Evolutionary conservation across 2,329 filamentous ascomycete genomes (phyloP), one percentile per base, ranked within the genome.

Genomic region (Stagonosporopsis cucurbitacearum): DNA sequence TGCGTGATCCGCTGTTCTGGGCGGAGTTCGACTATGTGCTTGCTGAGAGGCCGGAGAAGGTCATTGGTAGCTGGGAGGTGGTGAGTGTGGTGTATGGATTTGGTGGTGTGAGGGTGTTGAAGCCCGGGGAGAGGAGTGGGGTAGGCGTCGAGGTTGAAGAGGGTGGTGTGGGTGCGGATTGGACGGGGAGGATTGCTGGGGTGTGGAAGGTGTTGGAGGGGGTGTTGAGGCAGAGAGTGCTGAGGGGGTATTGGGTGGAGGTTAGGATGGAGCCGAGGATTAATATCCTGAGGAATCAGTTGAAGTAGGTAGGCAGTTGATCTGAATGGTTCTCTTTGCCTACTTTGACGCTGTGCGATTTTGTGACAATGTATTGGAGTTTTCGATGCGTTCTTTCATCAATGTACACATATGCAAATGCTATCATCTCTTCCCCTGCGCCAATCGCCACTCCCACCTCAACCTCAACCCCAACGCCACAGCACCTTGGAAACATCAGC

Each of bases 1-100:
- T 85, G 30, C 74, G 81, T 1, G 76, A 81, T 19, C 77, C 80
- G 0, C 56, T 66, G 2, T 88, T 88, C 67, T 88, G 85, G 86
- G 70, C 77, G 1, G 70, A 75, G 6, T 86, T 88, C 56, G 83
- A 87, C 61, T 88, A 86, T 60, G 81, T 81, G 2, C 71, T 88
- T 22, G 77, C 82, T 0, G 86, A 88, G 69, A 72, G 75, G 53
- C 77, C 81, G 9, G 70, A 79, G 59, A 70, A 75, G 58, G 64
- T 78, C 25, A 82, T 84, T 42, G 80, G 78, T 0, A 74, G 69
- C 4, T 88, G 85, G 85, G 75, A 81, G 40, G 76, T 81, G 8
- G 67, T 82, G 2, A 78, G 80, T 30, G 78, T 78, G 2, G 75
- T 86, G 2, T 73, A 80, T 50, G 82, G 79, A 0, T 86, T 83